phyloP scores from a whole-genome alignment of 2,329 filamentous ascomycete species.

The Fusarium compactum region DNA sequence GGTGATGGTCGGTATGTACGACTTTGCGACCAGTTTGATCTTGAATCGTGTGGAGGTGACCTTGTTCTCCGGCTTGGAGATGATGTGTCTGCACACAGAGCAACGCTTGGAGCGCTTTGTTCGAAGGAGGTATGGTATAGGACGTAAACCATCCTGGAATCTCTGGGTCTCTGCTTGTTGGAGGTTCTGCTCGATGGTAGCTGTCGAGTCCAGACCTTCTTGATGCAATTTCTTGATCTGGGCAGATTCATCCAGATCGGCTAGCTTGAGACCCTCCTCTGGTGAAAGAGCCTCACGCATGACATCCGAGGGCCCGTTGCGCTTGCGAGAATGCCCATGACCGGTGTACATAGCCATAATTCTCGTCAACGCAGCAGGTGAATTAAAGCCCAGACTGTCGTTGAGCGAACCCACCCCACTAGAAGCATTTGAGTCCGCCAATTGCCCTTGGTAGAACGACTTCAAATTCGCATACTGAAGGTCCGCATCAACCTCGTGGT shows the following conservation, averaged over 20 bases:
- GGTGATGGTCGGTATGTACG: constrained; percentile 86
- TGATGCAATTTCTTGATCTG: constrained; percentile 70
- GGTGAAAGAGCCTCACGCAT: constrained; percentile 83
- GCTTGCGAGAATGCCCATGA: constrained; percentile 71
- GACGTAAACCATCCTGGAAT: constrained; percentile 81
- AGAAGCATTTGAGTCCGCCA: constrained; percentile 71
- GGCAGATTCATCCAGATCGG: constrained; percentile 70
- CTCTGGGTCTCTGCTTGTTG: constrained; percentile 66
- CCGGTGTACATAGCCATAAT: constrained; percentile 93
- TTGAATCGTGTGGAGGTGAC: constrained; percentile 90
- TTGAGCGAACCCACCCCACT: constrained; percentile 57
- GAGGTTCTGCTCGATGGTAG: constrained; percentile 62
- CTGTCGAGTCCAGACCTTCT: constrained; percentile 73
- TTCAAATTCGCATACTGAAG: constrained; percentile 80
- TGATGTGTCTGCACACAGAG: constrained; percentile 91
- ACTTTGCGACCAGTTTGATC: constrained; percentile 88
- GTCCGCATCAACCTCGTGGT: constrained; percentile 69
- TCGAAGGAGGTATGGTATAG: constrained; percentile 83
- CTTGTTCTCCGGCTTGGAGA: constrained; percentile 93
- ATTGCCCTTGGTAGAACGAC: constrained; percentile 84
- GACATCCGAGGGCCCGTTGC: constrained; percentile 73
- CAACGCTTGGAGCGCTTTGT: constrained; percentile 96
- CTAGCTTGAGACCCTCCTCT: constrained; percentile 77
- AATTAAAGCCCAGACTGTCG: constrained; percentile 68
- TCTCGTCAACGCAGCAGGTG: constrained; percentile 83